Evolutionary conservation across 2,329 filamentous ascomycete species (phyloP), one percentile per base, ranked within the genome.

Genomic region (Ophiostoma piceae): DNA sequence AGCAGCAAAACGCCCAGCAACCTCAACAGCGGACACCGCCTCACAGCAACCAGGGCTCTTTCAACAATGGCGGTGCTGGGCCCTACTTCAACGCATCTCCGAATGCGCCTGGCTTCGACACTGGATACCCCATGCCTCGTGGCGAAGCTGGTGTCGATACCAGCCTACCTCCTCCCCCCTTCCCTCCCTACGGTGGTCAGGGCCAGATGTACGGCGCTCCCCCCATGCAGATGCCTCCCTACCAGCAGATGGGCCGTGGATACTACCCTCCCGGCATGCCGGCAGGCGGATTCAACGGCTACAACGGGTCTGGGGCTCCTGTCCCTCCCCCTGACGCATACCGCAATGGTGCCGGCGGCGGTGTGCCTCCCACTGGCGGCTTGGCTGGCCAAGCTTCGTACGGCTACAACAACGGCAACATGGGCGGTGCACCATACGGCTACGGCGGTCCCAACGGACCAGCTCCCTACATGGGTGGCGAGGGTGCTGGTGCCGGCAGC

Each of bases 191-290:
- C 39, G 43, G 12, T 19, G 64, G 66, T 22, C 69, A 69, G 26
- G 68, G 43, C 1, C 51, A 69, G 1, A 68, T 74, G 43, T 73
- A 73, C 57, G 72, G 71, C 37, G 60, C 69, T 6, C 65, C 82
- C 0, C 80, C 79, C 57, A 78, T 85, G 73, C 77, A 82, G 4
- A 62, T 71, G 69, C 71, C 65, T 73, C 76, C 88, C 73, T 85
- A 87, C 72, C 88, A 85, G 75, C 86, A 87, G 79, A 81, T 88
- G 77, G 66, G 57, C 9, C 66, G 67, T 41, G 86, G 84, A 76
- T 87, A 82, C 77, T 89, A 84, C 75, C 82, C 84, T 3, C 77
- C 84, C 2, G 76, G 79, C 8, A 84, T 88, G 82, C 85, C 84
- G 76, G 80, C 82, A 51, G 84, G 84, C 62, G 62, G 62, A 19